phyloP scores from a whole-genome alignment of 805 yeast genomes.

The Lipomyces orientalis region DNA sequence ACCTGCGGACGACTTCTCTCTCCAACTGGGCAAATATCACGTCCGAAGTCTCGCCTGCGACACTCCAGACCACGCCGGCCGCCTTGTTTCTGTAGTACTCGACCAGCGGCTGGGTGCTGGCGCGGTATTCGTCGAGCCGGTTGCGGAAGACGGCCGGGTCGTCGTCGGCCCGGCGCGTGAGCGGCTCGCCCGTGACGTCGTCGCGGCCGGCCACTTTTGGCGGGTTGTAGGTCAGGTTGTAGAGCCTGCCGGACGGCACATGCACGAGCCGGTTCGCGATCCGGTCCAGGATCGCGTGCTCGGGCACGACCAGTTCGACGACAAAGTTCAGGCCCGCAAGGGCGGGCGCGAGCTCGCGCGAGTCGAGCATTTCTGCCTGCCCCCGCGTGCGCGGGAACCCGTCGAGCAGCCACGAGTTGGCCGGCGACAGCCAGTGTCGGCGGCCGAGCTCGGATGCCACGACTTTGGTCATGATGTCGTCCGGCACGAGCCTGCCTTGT shows the following conservation, averaged over 20 bases:
- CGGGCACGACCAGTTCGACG: conserved; percentile 88
- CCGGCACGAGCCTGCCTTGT: conserved; percentile 76
- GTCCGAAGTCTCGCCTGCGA: conserved; percentile 83
- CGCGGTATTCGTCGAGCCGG: conserved; percentile 67
- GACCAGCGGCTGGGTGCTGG: conserved; percentile 66
- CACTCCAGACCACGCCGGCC: conserved; percentile 54
- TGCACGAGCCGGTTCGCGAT: conserved; percentile 89
- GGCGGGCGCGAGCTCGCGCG: conserved; percentile 47
- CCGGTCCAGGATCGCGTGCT: conserved; percentile 76
- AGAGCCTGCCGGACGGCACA: conserved; percentile 80
- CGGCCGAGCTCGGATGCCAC: conserved; percentile 57
- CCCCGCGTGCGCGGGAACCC: conserved; percentile 86
- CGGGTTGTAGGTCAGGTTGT: conserved; percentile 85
- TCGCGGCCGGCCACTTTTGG: conserved; percentile 82
- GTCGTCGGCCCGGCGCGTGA: conserved; percentile 82
- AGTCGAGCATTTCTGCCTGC: conserved; percentile 70
- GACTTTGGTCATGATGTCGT: conserved; percentile 64
- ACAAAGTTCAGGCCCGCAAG: conserved; percentile 67
- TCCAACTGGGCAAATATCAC: conserved; percentile 76
- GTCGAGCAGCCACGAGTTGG: conserved; percentile 73
- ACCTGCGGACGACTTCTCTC: conserved; percentile 47
- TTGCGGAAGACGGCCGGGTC: conserved; percentile 65
- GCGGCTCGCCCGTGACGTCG: conserved; percentile 87
- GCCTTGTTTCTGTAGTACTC: conserved; percentile 57
- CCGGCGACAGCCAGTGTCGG: conserved; percentile 52